These are phyloP conservation scores for Trypanosoma scelopori DNA, from an alignment of 208 protist species.

Conservation along the genomic window DNA sequence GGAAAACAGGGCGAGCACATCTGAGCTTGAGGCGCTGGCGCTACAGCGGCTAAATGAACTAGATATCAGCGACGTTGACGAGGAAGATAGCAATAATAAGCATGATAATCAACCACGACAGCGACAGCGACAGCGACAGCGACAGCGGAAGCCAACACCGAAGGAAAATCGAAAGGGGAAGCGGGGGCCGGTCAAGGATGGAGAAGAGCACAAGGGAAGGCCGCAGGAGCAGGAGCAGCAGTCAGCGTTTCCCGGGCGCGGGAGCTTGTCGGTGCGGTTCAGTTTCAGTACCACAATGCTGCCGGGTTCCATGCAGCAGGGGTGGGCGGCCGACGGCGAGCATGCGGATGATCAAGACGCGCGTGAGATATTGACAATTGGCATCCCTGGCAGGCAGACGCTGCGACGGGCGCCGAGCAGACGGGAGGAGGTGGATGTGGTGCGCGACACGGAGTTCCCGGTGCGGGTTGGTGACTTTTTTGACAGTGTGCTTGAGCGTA, in stretches of 20 bases:
- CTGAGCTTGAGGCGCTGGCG: slow-evolving; percentile 54
- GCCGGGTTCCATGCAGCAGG: no score
- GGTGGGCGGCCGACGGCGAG: slow-evolving; percentile 5
- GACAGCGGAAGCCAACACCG: no score
- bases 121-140: no score
- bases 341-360: slow-evolving; percentile 19
- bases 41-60: slow-evolving; percentile 37
- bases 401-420: slow-evolving; percentile 58
- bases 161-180: neutral
- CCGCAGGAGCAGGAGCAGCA: neutral
- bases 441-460: slow-evolving; percentile 41
- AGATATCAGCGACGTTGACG: neutral
- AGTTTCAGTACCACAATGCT: neutral
- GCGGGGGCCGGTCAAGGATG: neutral
- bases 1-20: slow-evolving; percentile 36
- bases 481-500: slow-evolving; percentile 48
- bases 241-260: neutral
- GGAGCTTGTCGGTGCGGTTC: slow-evolving; percentile 6
- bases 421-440: slow-evolving; percentile 35
- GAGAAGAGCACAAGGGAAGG: neutral
- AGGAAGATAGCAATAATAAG: neutral
- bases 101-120: no score
- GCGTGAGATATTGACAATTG: slow-evolving; percentile 40
- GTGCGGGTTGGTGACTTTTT: slow-evolving; percentile 61
- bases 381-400: slow-evolving; percentile 69